Percentiles rank a stretch among this genome's conserved stretches.
These are phyloP conservation scores for Kluyveromyces marxianus DNA, from an alignment of 1,139 yeast species.

Conservation along the genomic window DNA sequence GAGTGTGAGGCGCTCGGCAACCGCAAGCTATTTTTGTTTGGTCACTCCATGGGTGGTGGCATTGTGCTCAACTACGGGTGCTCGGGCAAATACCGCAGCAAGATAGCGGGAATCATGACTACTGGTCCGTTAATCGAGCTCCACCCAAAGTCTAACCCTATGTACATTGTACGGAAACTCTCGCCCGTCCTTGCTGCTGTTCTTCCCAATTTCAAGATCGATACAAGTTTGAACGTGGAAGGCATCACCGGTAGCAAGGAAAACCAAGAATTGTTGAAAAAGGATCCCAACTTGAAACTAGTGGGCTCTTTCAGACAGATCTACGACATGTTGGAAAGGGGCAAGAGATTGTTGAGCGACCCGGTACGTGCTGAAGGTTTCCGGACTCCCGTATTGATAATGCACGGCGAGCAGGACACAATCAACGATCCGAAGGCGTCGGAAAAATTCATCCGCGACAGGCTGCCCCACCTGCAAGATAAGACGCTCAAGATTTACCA, in stretches of 20 bases:
- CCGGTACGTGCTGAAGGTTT: slow-evolving; percentile 37
- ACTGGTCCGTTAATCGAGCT: slow-evolving; percentile 62
- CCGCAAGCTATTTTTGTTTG: slow-evolving; percentile 52
- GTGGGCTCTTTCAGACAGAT: slow-evolving; percentile 45
- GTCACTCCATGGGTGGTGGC: slow-evolving; percentile 98
- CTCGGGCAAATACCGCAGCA: slow-evolving; percentile 49
- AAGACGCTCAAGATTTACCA: slow-evolving; percentile 32
- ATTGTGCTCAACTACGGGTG: slow-evolving; percentile 67
- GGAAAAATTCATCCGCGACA: slow-evolving; percentile 35
- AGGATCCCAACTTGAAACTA: slow-evolving; percentile 40
- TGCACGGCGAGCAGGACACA: slow-evolving; percentile 47
- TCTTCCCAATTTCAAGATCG: slow-evolving; percentile 49
- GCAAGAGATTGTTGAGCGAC: slow-evolving; percentile 20
- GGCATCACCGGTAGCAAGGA: slow-evolving; percentile 48
- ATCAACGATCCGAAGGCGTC: slow-evolving; percentile 54
- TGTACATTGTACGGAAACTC: slow-evolving; percentile 37
- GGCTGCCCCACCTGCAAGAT: slow-evolving; percentile 26
- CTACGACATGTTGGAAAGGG: slow-evolving; percentile 50
- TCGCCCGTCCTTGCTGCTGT: slow-evolving; percentile 43
- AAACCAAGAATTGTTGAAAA: slow-evolving; percentile 40
- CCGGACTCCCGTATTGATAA: slow-evolving; percentile 41
- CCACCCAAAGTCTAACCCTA: slow-evolving; percentile 54
- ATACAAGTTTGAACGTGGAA: slow-evolving; percentile 48
- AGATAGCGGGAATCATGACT: slow-evolving; percentile 49
- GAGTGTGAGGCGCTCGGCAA: slow-evolving; percentile 18